Conservation (phyloP, 1,139 yeast species). For the Zygosaccharomyces pseudobailii region DNA sequence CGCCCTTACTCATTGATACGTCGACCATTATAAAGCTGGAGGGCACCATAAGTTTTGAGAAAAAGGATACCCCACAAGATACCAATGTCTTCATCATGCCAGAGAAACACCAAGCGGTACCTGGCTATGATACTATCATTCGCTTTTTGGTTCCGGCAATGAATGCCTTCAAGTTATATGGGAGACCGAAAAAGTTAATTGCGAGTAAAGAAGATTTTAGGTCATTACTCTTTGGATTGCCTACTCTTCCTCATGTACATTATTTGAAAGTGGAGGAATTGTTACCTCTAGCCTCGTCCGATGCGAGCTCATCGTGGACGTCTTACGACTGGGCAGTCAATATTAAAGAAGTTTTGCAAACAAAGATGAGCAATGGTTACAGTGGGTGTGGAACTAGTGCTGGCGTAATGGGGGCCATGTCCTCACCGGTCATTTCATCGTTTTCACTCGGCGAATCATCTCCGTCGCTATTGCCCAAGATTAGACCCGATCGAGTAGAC, state of each 20-base stretch:
- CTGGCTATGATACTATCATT: slow-evolving; percentile 90
- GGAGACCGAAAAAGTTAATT: slow-evolving; percentile 82
- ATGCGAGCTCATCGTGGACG: slow-evolving; percentile 52
- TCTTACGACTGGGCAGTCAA: slow-evolving; percentile 62
- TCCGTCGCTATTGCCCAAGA: slow-evolving; percentile 9
- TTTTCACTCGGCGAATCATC: slow-evolving; percentile 35
- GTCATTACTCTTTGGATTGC: slow-evolving; percentile 83
- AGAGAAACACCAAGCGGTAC: slow-evolving; percentile 87
- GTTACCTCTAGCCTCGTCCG: slow-evolving; percentile 39
- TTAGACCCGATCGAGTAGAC: slow-evolving; percentile 2
- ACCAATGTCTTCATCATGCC: slow-evolving; percentile 94
- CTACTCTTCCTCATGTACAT: slow-evolving; percentile 83
- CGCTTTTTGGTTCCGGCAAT: slow-evolving; percentile 79
- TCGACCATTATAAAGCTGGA: slow-evolving; percentile 86
- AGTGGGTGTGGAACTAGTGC: slow-evolving; percentile 75
- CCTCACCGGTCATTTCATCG: slow-evolving; percentile 40
- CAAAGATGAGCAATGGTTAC: slow-evolving; percentile 68
- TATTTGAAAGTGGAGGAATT: slow-evolving; percentile 64
- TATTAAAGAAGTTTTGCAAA: slow-evolving; percentile 58
- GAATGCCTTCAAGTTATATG: slow-evolving; percentile 84
- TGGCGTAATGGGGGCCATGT: slow-evolving; percentile 57
- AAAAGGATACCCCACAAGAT: slow-evolving; percentile 58
- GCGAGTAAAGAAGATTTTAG: slow-evolving; percentile 80
- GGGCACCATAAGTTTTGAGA: slow-evolving; percentile 65
- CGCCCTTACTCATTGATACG: slow-evolving; percentile 72